Evolutionary conservation across 345 rosid species (phyloP), one percentile per base, ranked within the genome.

Genomic region (Salix brachista): DNA sequence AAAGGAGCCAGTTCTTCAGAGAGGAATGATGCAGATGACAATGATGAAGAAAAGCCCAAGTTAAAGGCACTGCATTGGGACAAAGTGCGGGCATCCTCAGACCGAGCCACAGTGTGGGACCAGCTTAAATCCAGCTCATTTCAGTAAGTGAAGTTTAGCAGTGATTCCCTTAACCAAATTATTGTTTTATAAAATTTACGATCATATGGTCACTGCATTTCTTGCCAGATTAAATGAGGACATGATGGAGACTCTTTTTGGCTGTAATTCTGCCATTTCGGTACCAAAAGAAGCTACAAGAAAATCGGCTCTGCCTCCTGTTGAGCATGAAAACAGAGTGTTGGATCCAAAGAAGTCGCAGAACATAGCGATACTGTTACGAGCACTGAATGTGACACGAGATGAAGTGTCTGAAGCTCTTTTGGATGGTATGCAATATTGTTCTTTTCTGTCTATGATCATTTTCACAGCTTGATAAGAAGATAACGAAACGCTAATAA

Each of bases 91-190:
- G 99, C 99, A 21, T 90, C 96, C 80, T 95, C 99, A 14, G 97
- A 91, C 77, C 84, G 97, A 83, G 99, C 97, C 81, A 95, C 99
- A 13, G 99, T 95, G 79, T 95, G 99, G 99, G 99, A 95, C 87
- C 98, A 93, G 85, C 89, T 95, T 52, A 91, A 89, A 80, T 91
- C 98, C 54, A 91, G 98, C 84, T 96, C 99, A 34, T 96, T 96
- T 84, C 99, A 90, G 99, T 96, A 81, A 84, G 99, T 88, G 50
- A 36, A 69, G 50, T 11, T 70, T 32, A 30, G 50, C 16, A 69
- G 34, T 26, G 8, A 8, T 21, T 6, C 13, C 28, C 69, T 5
- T 30, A 17, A 65, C 39, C 8, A 78, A 58, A 28, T 6, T 65
- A 9, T 3, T 60, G 37, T n/a, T 54, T 23, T 58, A 36, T 69